Conservation (phyloP, 352 stramenopile genomes). For the Thalassiosira mediterranea region DNA sequence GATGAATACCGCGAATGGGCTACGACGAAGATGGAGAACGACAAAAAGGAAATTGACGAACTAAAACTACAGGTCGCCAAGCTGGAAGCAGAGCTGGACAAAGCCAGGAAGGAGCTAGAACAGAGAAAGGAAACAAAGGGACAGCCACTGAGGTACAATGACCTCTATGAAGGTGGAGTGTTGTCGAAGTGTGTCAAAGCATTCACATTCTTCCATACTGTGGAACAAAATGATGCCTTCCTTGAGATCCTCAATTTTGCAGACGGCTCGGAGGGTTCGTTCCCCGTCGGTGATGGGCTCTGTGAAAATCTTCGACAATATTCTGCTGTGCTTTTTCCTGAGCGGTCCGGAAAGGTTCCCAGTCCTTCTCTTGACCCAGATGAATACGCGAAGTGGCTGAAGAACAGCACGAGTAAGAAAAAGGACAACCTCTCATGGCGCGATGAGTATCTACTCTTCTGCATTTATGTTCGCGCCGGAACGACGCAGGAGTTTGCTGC, state of each 20-base stretch:
- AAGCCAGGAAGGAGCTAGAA: not conserved
- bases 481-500: constrained; percentile 1
- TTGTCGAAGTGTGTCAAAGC: constrained; percentile 1
- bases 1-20: not conserved
- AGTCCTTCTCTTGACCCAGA: not conserved
- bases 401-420: not conserved
- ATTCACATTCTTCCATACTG: constrained; percentile 21
- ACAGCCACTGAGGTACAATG: constrained; percentile 2
- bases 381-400: not conserved
- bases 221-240: constrained; percentile 21
- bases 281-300: not conserved
- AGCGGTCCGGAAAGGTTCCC: not conserved
- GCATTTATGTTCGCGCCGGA: constrained; percentile 4
- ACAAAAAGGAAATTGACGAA: not conserved
- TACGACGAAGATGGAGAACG: not conserved
- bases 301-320: constrained; percentile 7
- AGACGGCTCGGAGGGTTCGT: constrained; percentile 11
- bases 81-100: not conserved
- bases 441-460: constrained; percentile 9
- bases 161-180: constrained; percentile 8
- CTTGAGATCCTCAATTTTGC: constrained; percentile 21
- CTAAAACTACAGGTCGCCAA: not conserved
- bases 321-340: not conserved
- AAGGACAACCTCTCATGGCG: not conserved
- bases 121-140: not conserved